A percentile compares a stretch with the other conserved stretches of the same genome.
Evolutionary conservation across 2,329 filamentous ascomycete species (phyloP).

Genomic region (Fusarium xyrophilum): DNA sequence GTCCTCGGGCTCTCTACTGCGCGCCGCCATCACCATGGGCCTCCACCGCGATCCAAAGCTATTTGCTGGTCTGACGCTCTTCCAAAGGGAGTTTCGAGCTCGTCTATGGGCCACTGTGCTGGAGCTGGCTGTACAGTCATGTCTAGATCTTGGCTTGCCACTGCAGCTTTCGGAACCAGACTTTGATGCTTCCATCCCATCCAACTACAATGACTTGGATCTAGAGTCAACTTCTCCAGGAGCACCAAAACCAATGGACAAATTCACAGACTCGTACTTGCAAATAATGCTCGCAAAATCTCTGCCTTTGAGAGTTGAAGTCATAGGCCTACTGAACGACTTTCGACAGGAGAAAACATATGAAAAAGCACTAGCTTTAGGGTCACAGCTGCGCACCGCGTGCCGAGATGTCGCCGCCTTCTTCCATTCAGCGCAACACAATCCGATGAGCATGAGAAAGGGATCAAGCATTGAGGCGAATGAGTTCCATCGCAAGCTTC

Average conservation of each 20-base stretch:
- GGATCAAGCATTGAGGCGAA: constrained; percentile 19
- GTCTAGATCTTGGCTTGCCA: constrained; percentile 36
- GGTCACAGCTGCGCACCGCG: constrained; percentile 30
- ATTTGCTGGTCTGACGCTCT: constrained; percentile 30
- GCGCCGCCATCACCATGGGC: constrained; percentile 40
- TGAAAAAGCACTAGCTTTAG: constrained; percentile 29
- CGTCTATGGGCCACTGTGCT: constrained; percentile 39
- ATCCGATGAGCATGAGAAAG: not conserved
- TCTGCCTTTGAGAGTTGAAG: constrained; percentile 30
- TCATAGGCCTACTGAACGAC: constrained; percentile 35
- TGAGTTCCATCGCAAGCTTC: constrained; percentile 36
- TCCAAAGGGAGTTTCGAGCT: constrained; percentile 32
- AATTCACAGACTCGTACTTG: constrained; percentile 35
- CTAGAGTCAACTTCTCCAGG: constrained; percentile 18
- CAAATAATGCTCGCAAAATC: constrained; percentile 36
- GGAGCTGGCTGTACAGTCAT: constrained; percentile 35
- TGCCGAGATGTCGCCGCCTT: constrained; percentile 37
- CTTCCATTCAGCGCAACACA: constrained; percentile 21
- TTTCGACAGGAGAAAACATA: constrained; percentile 33
- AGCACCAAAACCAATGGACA: constrained; percentile 2
- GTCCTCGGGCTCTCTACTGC: constrained; percentile 35
- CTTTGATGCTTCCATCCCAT: constrained; percentile 32
- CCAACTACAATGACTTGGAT: constrained; percentile 36
- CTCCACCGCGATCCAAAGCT: constrained; percentile 36
- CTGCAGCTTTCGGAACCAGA: constrained; percentile 26